Evolutionary conservation across 106 monocot genomes (phyloP).

Genomic region (Allium cepa): DNA sequence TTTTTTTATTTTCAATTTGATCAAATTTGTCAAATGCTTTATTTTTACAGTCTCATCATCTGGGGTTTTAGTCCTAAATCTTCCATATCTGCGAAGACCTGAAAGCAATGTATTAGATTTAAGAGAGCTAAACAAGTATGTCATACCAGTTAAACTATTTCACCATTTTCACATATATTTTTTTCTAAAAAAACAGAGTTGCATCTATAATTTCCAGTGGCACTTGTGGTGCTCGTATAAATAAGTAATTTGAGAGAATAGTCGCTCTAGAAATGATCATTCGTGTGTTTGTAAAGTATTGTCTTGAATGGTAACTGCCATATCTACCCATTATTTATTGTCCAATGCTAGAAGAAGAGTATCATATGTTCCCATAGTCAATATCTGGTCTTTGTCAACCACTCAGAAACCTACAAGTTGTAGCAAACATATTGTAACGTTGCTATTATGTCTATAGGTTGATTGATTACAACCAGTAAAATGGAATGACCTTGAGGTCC

Average conservation of each 20-base stretch:
- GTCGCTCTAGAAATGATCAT: conserved; percentile 60
- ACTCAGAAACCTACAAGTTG: conserved; percentile 57
- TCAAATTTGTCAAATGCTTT: conserved; percentile 56
- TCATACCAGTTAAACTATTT: too few relatives aligned
- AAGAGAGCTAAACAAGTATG: too few relatives aligned
- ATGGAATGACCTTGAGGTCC: too few relatives aligned
- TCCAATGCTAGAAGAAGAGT: conserved; percentile 62
- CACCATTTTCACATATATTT: too few relatives aligned
- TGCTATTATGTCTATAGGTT: too few relatives aligned
- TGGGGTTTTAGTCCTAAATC: conserved; percentile 69
- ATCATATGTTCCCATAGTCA: conserved; percentile 93
- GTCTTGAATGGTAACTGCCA: conserved; percentile 61
- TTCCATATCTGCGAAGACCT: conserved; percentile 97
- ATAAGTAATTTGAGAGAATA: conserved; percentile 82
- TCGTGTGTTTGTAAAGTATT: conserved; percentile 53
- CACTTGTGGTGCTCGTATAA: conserved; percentile 23
- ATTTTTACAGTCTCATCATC: conserved; percentile 72
- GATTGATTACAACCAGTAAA: too few relatives aligned
- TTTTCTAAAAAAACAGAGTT: not conserved
- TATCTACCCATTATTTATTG: conserved; percentile 70
- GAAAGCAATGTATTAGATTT: not conserved
- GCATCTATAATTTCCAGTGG: conserved; percentile 5
- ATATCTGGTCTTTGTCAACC: conserved; percentile 88
- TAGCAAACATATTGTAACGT: not conserved
- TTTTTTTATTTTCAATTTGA: conserved; percentile 45